Percentiles rank a stretch among this genome's conserved stretches.
phyloP scores from a whole-genome alignment of 768 basidiomycete species.

The Boletus insuetus region DNA sequence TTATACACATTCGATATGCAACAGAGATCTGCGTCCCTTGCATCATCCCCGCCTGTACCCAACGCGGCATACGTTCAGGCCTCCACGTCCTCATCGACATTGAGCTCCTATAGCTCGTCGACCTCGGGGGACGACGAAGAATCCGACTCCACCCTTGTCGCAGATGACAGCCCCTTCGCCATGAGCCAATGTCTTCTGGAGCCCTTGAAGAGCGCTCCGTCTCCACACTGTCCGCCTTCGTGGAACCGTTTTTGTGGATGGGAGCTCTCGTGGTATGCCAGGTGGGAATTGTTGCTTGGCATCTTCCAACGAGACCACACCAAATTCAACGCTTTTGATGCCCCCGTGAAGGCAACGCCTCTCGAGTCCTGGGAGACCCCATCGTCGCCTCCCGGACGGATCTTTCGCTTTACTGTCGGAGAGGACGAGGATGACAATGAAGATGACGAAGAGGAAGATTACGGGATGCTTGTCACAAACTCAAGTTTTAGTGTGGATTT shows the following conservation, averaged over 20 bases:
- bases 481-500: slow-evolving; percentile 18
- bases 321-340: slow-evolving; percentile 3
- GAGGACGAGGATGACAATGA: slow-evolving; percentile 19
- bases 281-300: slow-evolving; percentile 51
- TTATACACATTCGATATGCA: slow-evolving; percentile 64
- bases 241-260: slow-evolving; percentile 30
- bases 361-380: background rate
- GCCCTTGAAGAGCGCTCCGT: slow-evolving; percentile 5
- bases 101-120: slow-evolving; percentile 19
- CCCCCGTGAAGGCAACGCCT: background rate
- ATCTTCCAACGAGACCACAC: slow-evolving; percentile 36
- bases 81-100: slow-evolving; percentile 20
- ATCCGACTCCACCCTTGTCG: slow-evolving; percentile 58
- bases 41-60: slow-evolving; percentile 13
- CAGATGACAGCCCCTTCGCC: slow-evolving; percentile 35
- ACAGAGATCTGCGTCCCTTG: slow-evolving; percentile 14
- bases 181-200: background rate
- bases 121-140: slow-evolving; percentile 33
- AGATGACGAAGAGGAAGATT: slow-evolving; percentile 29
- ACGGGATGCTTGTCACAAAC: slow-evolving; percentile 20
- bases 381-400: slow-evolving; percentile 1
- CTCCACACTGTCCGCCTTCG: slow-evolving; percentile 2
- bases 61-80: slow-evolving; percentile 1
- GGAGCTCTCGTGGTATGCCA: slow-evolving; percentile 50
- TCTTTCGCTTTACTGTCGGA: slow-evolving; percentile 23